Conservation (phyloP, 306 rosid genomes). For the Acacia melanoxylon region DNA sequence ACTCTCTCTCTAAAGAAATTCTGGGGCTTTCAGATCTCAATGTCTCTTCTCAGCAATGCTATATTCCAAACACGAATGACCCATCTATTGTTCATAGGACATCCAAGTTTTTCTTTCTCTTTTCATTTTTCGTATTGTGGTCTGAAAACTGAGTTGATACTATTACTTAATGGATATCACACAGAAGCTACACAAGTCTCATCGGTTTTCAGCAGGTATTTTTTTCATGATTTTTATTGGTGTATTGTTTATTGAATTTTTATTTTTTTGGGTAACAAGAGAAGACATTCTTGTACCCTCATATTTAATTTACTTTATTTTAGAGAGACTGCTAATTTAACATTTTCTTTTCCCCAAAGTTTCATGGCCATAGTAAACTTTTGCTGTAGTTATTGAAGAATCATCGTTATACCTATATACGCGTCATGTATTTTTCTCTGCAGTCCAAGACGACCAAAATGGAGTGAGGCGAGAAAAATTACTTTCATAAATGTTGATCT, state of each 20-base stretch:
- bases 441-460: not conserved
- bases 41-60: not conserved
- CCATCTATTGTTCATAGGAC: conserved; percentile 7
- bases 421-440: not conserved
- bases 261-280: not conserved
- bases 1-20: not conserved
- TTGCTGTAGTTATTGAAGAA: not conserved
- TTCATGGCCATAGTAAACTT: not conserved
- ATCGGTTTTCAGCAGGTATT: not conserved
- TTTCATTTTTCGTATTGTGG: not conserved
- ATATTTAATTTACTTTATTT: not conserved
- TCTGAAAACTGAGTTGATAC: not conserved
- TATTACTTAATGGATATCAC: not conserved
- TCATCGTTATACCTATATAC: no score
- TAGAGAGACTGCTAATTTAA: not conserved
- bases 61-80: not conserved
- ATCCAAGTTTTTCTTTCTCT: not conserved
- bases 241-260: not conserved
- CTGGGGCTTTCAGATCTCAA: conserved; percentile 9
- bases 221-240: not conserved
- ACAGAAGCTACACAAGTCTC: not conserved
- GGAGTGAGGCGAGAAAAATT: not conserved
- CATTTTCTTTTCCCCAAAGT: not conserved
- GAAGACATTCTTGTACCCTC: not conserved
- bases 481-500: not conserved